Conservation (phyloP, 73 alveolate species). For the Paramecium bursaria region DNA sequence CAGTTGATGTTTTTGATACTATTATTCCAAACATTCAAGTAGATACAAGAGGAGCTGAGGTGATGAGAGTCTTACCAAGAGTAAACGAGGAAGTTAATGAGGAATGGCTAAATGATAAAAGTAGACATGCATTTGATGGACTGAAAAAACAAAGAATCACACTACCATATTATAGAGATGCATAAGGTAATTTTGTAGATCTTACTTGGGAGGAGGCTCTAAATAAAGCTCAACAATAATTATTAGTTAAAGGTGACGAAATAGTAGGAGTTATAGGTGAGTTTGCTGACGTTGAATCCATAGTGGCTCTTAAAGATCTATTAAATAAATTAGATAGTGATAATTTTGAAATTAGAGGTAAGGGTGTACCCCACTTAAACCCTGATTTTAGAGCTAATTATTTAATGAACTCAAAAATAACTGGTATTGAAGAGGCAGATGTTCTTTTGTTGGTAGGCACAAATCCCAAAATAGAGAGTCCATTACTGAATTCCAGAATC, state of each 20-base stretch:
- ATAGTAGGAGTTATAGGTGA: slow-evolving; percentile 86
- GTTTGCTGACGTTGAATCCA: slow-evolving; percentile 85
- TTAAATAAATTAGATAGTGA: slow-evolving; percentile 84
- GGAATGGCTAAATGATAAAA: slow-evolving; percentile 90
- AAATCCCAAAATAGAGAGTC: slow-evolving; percentile 85
- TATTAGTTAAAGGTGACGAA: slow-evolving; percentile 78
- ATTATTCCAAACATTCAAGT: slow-evolving; percentile 81
- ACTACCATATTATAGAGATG: slow-evolving; percentile 74
- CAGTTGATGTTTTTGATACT: slow-evolving; percentile 88
- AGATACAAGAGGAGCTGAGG: slow-evolving; percentile 90
- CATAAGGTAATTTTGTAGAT: slow-evolving; percentile 79
- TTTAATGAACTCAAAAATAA: slow-evolving; percentile 82
- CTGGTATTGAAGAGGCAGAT: slow-evolving; percentile 92
- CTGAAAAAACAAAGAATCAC: slow-evolving; percentile 86
- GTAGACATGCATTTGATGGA: slow-evolving; percentile 93
- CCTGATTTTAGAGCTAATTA: slow-evolving; percentile 90
- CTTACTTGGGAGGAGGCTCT: slow-evolving; percentile 89
- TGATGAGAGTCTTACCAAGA: slow-evolving; percentile 91
- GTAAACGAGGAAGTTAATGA: slow-evolving; percentile 91
- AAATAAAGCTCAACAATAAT: slow-evolving; percentile 69
- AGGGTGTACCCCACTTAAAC: slow-evolving; percentile 52
- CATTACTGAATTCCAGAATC: slow-evolving; percentile 89
- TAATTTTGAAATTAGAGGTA: slow-evolving; percentile 78
- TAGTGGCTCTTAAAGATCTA: slow-evolving; percentile 84
- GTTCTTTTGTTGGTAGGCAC: slow-evolving; percentile 84